A percentile compares a stretch with the other conserved stretches of the same genome.
These are phyloP conservation scores for Biscogniauxia marginata DNA, from an alignment of 2,329 filamentous ascomycete genomes.

Conservation along the genomic window DNA sequence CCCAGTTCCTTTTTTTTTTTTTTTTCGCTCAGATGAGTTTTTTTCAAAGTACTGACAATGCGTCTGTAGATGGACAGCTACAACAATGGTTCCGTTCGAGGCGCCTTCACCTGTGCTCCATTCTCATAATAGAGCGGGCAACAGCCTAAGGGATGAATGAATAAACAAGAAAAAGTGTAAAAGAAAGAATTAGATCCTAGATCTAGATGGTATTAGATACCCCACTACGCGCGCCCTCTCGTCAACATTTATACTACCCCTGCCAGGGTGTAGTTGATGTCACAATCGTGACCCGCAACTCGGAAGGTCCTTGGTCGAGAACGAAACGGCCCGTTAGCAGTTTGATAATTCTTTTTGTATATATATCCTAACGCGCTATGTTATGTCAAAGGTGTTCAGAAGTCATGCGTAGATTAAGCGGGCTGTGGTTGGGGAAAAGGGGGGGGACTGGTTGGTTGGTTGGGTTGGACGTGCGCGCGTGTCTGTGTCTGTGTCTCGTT, in stretches of 20 bases:
- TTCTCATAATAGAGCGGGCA: slow-evolving; percentile 12
- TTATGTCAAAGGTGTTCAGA: too few relatives aligned
- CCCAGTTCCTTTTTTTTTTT: too few relatives aligned
- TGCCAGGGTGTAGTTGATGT: neutral
- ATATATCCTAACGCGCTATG: too few relatives aligned
- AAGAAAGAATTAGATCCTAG: neutral
- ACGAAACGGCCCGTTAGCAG: too few relatives aligned
- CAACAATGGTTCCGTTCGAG: slow-evolving; percentile 19
- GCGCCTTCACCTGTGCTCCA: slow-evolving; percentile 26
- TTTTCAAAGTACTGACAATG: slow-evolving; percentile 5
- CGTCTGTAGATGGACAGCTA: slow-evolving; percentile 24
- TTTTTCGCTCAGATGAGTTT: neutral
- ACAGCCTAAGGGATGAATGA: neutral
- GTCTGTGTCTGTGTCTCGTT: neutral
- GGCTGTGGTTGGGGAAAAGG: too few relatives aligned
- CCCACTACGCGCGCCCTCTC: neutral
- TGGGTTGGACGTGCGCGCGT: neutral
- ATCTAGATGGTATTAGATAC: neutral
- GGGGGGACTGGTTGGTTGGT: too few relatives aligned
- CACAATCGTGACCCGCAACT: neutral
- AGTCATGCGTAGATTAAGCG: too few relatives aligned
- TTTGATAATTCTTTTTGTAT: too few relatives aligned
- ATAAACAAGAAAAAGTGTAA: neutral
- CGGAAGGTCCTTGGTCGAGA: too few relatives aligned
- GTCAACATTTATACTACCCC: neutral